phyloP scores from a whole-genome alignment of 2,329 filamentous ascomycete genomes.

The Aspergillus versicolor region DNA sequence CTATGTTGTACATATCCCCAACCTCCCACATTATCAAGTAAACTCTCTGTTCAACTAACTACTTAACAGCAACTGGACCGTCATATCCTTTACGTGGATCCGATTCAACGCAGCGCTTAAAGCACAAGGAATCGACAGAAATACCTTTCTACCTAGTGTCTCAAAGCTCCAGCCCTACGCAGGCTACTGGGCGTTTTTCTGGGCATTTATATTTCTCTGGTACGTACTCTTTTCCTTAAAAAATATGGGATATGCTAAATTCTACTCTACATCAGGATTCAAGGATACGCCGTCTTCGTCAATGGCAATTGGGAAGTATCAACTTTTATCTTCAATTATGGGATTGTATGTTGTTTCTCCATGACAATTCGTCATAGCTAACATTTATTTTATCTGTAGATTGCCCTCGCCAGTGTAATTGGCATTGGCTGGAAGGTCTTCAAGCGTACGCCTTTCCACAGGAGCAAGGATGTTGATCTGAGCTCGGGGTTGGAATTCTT shows the following conservation, averaged over 20 bases:
- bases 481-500: not conserved
- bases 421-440: constrained; percentile 4
- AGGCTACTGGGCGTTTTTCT: constrained; percentile 4
- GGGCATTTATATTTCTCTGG: constrained; percentile 6
- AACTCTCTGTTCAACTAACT: not conserved
- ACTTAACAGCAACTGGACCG: not conserved
- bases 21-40: not conserved
- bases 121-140: not conserved
- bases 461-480: not conserved
- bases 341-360: not conserved
- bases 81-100: constrained; percentile 4
- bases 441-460: not conserved
- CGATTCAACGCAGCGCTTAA: constrained; percentile 3
- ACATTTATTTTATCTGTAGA: not conserved
- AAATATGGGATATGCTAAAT: not conserved
- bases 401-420: constrained; percentile 2
- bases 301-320: constrained; percentile 5
- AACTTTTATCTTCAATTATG: constrained; percentile 7
- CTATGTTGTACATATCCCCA: not conserved
- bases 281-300: constrained; percentile 2
- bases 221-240: not conserved
- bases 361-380: not conserved
- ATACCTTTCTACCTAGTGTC: not conserved
- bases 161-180: constrained; percentile 2
- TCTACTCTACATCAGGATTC: not conserved